Conservation (phyloP, 192 early-diverging fungal genomes). For the Backusella tuberculispora region DNA sequence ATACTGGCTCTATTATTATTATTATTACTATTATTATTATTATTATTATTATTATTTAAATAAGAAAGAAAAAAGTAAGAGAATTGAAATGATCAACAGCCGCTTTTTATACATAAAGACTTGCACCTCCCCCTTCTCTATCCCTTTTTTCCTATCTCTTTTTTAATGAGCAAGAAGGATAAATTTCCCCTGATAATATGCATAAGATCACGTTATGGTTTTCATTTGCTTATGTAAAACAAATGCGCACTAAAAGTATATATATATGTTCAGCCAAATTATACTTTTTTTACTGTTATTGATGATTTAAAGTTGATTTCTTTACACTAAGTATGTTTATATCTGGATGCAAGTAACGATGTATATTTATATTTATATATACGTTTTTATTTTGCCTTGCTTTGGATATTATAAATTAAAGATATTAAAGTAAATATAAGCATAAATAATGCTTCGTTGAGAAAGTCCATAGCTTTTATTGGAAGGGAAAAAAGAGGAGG, state of each 20-base stretch:
- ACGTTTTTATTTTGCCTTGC: no score
- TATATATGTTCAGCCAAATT: background rate
- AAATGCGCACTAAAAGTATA: background rate
- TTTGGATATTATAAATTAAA: background rate
- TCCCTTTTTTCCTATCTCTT: background rate
- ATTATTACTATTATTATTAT: no score
- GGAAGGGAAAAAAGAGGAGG: background rate
- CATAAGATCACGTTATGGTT: slow-evolving; percentile 2
- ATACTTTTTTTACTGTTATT: background rate
- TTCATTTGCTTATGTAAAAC: background rate
- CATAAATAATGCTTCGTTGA: background rate
- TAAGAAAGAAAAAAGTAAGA: background rate
- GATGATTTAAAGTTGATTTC: background rate
- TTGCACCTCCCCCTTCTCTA: background rate
- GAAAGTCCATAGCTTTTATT: background rate
- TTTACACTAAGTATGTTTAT: background rate
- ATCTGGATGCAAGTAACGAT: background rate
- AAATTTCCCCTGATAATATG: background rate
- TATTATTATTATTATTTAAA: no score
- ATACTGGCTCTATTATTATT: background rate
- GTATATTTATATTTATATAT: background rate
- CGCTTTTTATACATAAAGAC: background rate
- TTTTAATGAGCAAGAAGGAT: background rate
- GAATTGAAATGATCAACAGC: background rate
- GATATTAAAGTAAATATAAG: background rate